Percentiles rank a stretch among this genome's conserved stretches.
Evolutionary conservation across 1,284 basidiomycete genomes (phyloP).

Genomic region (Leccinum discolor): DNA sequence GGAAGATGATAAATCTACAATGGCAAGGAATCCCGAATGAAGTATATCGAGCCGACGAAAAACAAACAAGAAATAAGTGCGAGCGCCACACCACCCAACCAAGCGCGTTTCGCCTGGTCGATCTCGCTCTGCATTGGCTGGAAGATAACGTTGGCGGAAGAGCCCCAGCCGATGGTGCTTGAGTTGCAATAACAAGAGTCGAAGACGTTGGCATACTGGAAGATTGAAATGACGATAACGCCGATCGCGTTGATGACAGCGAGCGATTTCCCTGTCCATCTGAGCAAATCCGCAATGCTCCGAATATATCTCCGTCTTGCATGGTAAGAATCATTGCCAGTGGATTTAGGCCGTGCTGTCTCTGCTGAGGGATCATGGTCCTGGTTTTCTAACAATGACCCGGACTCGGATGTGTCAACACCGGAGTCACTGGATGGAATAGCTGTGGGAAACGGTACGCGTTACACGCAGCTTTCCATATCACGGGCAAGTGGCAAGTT

Average conservation of each 20-base stretch:
- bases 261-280: constrained; percentile 25
- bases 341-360: too few species aligned
- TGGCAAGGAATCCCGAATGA: constrained; percentile 18
- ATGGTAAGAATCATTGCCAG: too few species aligned
- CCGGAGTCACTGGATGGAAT: too few species aligned
- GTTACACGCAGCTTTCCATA: neutral
- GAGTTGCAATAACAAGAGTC: constrained; percentile 26
- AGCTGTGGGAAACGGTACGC: neutral
- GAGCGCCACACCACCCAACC: constrained; percentile 18
- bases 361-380: neutral
- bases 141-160: neutral
- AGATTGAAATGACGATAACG: constrained; percentile 17
- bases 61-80: constrained; percentile 2
- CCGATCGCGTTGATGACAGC: constrained; percentile 26
- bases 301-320: neutral
- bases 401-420: too few species aligned
- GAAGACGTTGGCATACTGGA: constrained; percentile 22
- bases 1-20: neutral
- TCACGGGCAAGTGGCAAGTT: neutral
- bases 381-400: too few species aligned
- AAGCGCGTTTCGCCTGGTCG: constrained; percentile 2
- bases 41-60: constrained; percentile 22
- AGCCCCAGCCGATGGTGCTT: constrained; percentile 7
- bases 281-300: constrained; percentile 12
- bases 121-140: constrained; percentile 3